A percentile compares a stretch with the other conserved stretches of the same genome.
Evolutionary conservation across 305 asterid species (phyloP).

Genomic region (Rubia balearica): DNA sequence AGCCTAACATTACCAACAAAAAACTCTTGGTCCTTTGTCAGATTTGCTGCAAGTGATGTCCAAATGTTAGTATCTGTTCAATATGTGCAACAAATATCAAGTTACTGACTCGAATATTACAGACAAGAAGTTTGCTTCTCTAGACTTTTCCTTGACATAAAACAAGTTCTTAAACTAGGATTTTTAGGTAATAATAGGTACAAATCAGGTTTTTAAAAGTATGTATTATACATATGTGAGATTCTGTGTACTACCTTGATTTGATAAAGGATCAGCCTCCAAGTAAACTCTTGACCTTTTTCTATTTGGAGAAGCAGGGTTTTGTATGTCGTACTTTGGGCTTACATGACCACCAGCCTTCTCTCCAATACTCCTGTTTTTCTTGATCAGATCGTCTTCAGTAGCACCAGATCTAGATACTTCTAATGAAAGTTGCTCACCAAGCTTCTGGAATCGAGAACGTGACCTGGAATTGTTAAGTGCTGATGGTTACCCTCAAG

Average conservation of each 20-base stretch:
- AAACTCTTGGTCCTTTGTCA: slow-evolving; percentile 31
- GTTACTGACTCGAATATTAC: background rate
- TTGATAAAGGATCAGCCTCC: slow-evolving; percentile 37
- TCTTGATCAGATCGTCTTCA: slow-evolving; percentile 40
- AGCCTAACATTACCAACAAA: slow-evolving; percentile 24
- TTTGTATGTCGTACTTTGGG: slow-evolving; percentile 37
- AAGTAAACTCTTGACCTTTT: slow-evolving; percentile 41
- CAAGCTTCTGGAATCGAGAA: slow-evolving; percentile 65
- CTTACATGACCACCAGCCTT: slow-evolving; percentile 28
- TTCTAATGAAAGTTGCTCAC: slow-evolving; percentile 56
- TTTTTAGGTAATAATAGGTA: background rate
- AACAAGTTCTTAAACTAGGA: background rate
- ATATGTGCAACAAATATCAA: background rate
- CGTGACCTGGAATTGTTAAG: slow-evolving; percentile 53
- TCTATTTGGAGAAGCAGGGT: slow-evolving; percentile 40
- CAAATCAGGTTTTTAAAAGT: background rate
- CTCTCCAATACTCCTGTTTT: slow-evolving; percentile 38
- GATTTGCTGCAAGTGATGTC: slow-evolving; percentile 5
- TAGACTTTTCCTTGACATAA: background rate
- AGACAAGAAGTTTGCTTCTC: background rate
- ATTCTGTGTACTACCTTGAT: slow-evolving; percentile 40
- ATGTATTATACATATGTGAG: background rate
- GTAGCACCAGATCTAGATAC: slow-evolving; percentile 29
- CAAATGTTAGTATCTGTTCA: background rate
- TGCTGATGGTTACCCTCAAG: slow-evolving; percentile 10